phyloP scores from a whole-genome alignment of 2,329 filamentous ascomycete species.

The Aspergillus calidoustus region DNA sequence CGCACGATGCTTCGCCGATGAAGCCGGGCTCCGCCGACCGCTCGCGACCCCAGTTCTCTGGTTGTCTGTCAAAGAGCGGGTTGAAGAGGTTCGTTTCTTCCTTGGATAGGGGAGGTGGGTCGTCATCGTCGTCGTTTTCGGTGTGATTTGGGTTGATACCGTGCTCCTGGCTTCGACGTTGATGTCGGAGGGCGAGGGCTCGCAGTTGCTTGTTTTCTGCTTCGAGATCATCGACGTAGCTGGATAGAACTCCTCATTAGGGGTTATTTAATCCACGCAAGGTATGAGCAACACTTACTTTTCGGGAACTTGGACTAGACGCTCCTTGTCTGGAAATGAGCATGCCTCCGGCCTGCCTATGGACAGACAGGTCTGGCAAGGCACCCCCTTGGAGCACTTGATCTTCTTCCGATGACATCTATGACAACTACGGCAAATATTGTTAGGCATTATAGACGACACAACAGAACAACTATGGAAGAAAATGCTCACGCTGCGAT shows the following conservation, averaged over 20 bases:
- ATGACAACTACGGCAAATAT: conserved; percentile 7
- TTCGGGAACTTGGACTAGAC: conserved; percentile 5
- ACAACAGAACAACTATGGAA: background rate
- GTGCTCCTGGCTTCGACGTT: background rate
- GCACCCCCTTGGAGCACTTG: conserved; percentile 12
- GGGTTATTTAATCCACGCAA: background rate
- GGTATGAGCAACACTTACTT: background rate
- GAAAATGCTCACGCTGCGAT: conserved; percentile 15
- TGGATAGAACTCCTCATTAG: background rate
- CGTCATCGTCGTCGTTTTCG: conserved; percentile 8
- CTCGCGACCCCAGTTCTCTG: conserved; percentile 10
- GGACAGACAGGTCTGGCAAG: conserved; percentile 7
- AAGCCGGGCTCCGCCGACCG: conserved; percentile 14
- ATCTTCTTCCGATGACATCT: conserved; percentile 12
- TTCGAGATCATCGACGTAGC: conserved; percentile 14
- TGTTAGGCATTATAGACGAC: background rate
- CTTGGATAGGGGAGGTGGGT: conserved; percentile 13
- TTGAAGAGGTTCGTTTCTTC: conserved; percentile 17
- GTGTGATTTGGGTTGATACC: background rate
- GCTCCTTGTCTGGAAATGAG: conserved; percentile 14
- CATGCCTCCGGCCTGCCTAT: conserved; percentile 7
- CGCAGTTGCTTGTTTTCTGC: conserved; percentile 10
- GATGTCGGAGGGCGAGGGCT: background rate
- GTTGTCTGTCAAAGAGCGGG: conserved; percentile 16
- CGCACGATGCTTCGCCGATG: conserved; percentile 17